These are phyloP conservation scores for Aspergillus sp. DNA, from an alignment of 2,329 filamentous ascomycete species.

Conservation along the genomic window DNA sequence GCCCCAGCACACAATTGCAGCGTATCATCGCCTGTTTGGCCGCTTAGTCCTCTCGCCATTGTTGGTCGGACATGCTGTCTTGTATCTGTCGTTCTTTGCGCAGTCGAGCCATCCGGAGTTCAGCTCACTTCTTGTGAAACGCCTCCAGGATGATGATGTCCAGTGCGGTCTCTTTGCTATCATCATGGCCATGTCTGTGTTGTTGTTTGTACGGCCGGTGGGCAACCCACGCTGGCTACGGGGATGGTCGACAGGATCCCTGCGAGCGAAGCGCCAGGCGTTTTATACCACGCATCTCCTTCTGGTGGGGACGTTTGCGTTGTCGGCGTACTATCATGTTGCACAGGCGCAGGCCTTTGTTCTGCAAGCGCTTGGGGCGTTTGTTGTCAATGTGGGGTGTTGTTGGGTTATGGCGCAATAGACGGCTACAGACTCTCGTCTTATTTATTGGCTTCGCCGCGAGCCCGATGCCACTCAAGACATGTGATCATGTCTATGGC, in stretches of 20 bases:
- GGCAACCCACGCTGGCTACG: conserved; percentile 19
- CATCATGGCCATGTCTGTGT: conserved; percentile 45
- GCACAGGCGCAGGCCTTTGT: conserved; percentile 55
- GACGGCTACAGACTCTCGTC: neutral
- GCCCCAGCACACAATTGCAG: conserved; percentile 56
- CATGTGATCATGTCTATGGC: too few relatives aligned
- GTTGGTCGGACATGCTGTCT: conserved; percentile 50
- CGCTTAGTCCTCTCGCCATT: conserved; percentile 52
- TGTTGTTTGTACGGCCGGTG: conserved; percentile 50
- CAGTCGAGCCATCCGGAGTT: conserved; percentile 41
- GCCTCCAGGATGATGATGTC: conserved; percentile 57
- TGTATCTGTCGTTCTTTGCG: conserved; percentile 61
- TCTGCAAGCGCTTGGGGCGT: conserved; percentile 49
- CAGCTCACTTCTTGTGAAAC: conserved; percentile 48
- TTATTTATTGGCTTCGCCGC: neutral
- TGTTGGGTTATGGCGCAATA: conserved; percentile 18
- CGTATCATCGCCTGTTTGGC: conserved; percentile 58
- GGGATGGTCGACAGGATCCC: conserved; percentile 12
- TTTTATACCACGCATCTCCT: conserved; percentile 59
- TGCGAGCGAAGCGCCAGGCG: conserved; percentile 37
- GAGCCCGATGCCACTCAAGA: too few relatives aligned
- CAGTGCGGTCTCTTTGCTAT: conserved; percentile 55
- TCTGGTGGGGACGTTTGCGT: conserved; percentile 50
- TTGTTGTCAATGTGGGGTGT: conserved; percentile 41
- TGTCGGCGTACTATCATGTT: conserved; percentile 56